Base-by-base conservation (phyloP, 2,329 filamentous ascomycete genomes). In the Stemphylium beticola region DNA sequence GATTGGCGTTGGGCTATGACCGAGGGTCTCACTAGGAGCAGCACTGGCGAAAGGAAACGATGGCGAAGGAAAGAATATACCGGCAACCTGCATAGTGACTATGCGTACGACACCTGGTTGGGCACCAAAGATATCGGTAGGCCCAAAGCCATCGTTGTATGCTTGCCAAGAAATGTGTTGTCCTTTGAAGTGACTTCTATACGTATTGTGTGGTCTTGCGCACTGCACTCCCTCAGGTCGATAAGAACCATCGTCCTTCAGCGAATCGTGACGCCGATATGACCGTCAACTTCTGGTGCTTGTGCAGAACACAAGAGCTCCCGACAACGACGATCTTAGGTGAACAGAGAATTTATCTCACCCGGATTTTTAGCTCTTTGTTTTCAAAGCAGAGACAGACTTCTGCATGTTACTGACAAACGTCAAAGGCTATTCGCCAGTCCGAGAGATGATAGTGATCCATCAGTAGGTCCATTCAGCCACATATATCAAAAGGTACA, bases 31-130 rank as follows among this genome's bases (percentile, higher is more conserved):
- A 37, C 47, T 49, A 20, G 47, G 36, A 49, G 38, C 50, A 32
- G 50, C 50, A 29, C 43, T 42, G 18, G 37, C 50, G n/a, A 53
- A 42, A 31, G 37, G 41, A 17, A 53, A 53, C 29, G 14, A 22
- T 29, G 29, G 41, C 12, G 37, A 48, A 22, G 10, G 49, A 31
- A 6, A 53, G 31, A 20, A 37, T 15, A 53, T 9, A 32, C 31
- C 41, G 29, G 50, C 26, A 31, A 53, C 20, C 43, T 48, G 44
- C 50, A 53, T 53, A 8, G 22, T 49, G 43, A 6, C 17, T 24
- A 15, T 14, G 39, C 10, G 11, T 6, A 9, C 7, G 24, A 26
- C 12, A 7, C 8, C 8, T 31, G 24, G 18, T 3, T 41, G 24
- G 12, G 46, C 14, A 20, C 14, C 37, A 46, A 32, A 11, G 24